A percentile compares a stretch with the other conserved stretches of the same genome.
phyloP scores from a whole-genome alignment of 352 stramenopile species.

The Blastocystis sp. region DNA sequence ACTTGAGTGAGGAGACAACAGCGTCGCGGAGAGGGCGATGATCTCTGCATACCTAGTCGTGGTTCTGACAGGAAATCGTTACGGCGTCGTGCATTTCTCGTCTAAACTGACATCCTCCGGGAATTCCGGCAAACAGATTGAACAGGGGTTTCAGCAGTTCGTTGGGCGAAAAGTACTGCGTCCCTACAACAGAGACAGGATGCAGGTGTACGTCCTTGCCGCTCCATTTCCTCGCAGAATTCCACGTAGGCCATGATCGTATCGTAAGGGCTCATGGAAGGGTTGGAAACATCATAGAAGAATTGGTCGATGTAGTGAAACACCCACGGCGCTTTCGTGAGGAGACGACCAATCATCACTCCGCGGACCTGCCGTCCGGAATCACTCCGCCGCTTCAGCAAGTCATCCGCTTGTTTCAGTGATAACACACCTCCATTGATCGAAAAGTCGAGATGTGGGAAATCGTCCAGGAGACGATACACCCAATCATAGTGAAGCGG shows the following conservation, averaged over 20 bases:
- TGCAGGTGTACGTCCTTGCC: neutral
- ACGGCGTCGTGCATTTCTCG: neutral
- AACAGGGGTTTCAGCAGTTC: constrained; percentile 9
- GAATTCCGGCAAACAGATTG: constrained; percentile 6
- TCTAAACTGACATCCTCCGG: neutral
- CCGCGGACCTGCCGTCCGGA: neutral
- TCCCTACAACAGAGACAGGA: neutral
- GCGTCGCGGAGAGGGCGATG: neutral
- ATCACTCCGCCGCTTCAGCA: neutral
- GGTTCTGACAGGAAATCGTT: neutral
- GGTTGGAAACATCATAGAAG: neutral
- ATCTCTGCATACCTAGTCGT: neutral
- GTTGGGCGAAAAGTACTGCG: neutral
- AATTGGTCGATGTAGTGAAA: constrained; percentile 26
- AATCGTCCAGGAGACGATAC: neutral
- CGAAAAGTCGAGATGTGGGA: neutral
- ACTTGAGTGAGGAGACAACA: neutral
- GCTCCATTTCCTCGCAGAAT: constrained; percentile 16
- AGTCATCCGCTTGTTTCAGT: neutral
- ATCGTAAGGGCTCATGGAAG: neutral
- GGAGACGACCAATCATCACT: constrained; percentile 14
- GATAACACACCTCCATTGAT: constrained; percentile 4
- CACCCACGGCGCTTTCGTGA: neutral
- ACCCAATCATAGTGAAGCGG: constrained; percentile 38
- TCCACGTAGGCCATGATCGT: neutral